Percentiles rank a stretch among this genome's conserved stretches.
Conservation (phyloP, 495 filamentous ascomycete genomes). For the Penicillium fimorum region DNA sequence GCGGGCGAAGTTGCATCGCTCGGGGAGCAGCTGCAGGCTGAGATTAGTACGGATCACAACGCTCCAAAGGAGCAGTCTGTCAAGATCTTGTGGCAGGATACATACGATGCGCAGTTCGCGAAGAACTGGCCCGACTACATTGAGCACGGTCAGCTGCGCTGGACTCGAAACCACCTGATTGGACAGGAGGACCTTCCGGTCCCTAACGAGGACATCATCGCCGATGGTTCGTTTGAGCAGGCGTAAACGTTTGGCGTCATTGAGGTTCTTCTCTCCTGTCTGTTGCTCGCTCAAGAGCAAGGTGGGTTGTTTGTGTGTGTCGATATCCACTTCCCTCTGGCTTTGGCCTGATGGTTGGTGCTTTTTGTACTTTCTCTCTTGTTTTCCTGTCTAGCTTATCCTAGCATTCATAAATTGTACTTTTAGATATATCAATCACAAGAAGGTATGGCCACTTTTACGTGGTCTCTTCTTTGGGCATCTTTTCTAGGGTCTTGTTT, state of each 20-base stretch:
- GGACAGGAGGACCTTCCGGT: slow-evolving; percentile 27
- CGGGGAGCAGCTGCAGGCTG: slow-evolving; percentile 31
- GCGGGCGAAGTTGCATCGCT: slow-evolving; percentile 31
- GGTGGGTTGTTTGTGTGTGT: slow-evolving; percentile 13
- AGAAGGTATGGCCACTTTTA: slow-evolving; percentile 7
- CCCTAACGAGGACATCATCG: slow-evolving; percentile 35
- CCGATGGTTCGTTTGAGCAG: slow-evolving; percentile 46
- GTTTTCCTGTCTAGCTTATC: slow-evolving; percentile 18
- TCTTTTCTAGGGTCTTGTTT: background rate
- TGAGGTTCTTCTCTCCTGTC: background rate
- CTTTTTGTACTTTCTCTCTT: slow-evolving; percentile 22
- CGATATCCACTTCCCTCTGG: slow-evolving; percentile 19
- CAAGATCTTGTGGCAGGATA: slow-evolving; percentile 68
- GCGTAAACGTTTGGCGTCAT: slow-evolving; percentile 20
- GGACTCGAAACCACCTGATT: slow-evolving; percentile 38
- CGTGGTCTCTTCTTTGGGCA: background rate
- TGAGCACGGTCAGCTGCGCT: slow-evolving; percentile 54
- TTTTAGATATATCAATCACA: slow-evolving; percentile 47
- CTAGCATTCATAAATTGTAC: slow-evolving; percentile 53
- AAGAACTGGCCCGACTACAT: slow-evolving; percentile 67
- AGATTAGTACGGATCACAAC: slow-evolving; percentile 33
- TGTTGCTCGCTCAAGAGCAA: slow-evolving; percentile 6
- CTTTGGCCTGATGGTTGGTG: slow-evolving; percentile 21
- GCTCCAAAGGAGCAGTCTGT: slow-evolving; percentile 30
- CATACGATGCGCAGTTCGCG: slow-evolving; percentile 64